A percentile compares a stretch with the other conserved stretches of the same genome.
Evolutionary conservation across 495 filamentous ascomycete species (phyloP).

Genomic region (Aspergillus funiculosus): DNA sequence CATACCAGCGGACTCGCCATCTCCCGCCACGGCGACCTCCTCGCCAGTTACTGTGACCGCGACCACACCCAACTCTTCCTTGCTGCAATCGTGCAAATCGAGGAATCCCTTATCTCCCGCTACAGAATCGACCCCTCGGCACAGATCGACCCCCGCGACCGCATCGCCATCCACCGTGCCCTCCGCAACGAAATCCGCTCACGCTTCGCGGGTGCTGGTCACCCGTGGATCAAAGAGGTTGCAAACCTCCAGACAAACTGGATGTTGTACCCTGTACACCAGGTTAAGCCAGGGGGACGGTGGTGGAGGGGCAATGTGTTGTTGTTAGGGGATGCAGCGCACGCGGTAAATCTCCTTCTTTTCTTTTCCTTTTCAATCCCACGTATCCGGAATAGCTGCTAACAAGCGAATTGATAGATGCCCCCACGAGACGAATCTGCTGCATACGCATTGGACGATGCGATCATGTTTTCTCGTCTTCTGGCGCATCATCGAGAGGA

Average conservation of each 20-base stretch:
- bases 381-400: no score
- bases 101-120: constrained; percentile 30
- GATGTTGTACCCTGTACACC: constrained; percentile 57
- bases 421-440: constrained; percentile 57
- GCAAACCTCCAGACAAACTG: constrained; percentile 45
- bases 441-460: constrained; percentile 57
- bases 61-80: constrained; percentile 44
- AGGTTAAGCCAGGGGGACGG: constrained; percentile 43
- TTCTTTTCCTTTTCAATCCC: constrained; percentile 1
- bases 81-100: constrained; percentile 50
- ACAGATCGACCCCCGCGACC: constrained; percentile 45
- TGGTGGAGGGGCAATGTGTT: constrained; percentile 49
- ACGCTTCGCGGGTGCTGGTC: constrained; percentile 39
- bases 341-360: constrained; percentile 44
- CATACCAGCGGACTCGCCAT: constrained; percentile 44
- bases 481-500: constrained; percentile 34
- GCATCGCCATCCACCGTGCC: constrained; percentile 34
- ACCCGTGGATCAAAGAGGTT: constrained; percentile 47
- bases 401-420: no score
- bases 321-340: constrained; percentile 54
- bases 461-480: constrained; percentile 50
- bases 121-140: constrained; percentile 26
- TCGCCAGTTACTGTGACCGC: constrained; percentile 47
- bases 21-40: constrained; percentile 49
- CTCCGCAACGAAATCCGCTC: constrained; percentile 39